Conservation (phyloP, 352 stramenopile species). For the Phytophthora megakarya region DNA sequence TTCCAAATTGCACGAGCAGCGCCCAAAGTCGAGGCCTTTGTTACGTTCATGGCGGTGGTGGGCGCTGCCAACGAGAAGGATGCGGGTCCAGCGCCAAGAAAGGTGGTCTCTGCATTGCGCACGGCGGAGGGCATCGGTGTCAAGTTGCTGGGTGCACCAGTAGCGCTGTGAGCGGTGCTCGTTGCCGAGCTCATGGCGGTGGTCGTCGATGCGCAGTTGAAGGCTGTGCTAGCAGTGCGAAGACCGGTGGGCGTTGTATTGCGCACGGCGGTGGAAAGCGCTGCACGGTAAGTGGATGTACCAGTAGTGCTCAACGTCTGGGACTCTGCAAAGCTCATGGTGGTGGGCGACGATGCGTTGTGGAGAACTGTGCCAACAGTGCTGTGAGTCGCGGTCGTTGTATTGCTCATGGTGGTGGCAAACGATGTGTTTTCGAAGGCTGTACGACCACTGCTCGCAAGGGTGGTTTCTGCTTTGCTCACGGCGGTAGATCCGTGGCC, state of each 20-base stretch:
- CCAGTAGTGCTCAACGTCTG: slow-evolving; percentile 81
- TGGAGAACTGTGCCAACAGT: slow-evolving; percentile 69
- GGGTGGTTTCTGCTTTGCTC: slow-evolving; percentile 83
- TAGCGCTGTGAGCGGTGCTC: slow-evolving; percentile 76
- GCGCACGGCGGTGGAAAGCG: slow-evolving; percentile 84
- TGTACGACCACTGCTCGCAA: slow-evolving; percentile 83
- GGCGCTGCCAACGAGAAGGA: slow-evolving; percentile 70
- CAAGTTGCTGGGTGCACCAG: slow-evolving; percentile 72
- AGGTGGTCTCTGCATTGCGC: slow-evolving; percentile 82
- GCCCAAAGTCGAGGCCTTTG: slow-evolving; percentile 82
- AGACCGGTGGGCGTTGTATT: slow-evolving; percentile 85
- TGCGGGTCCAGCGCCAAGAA: slow-evolving; percentile 88
- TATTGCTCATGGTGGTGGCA: slow-evolving; percentile 83
- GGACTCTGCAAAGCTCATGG: slow-evolving; percentile 87
- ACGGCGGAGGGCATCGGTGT: slow-evolving; percentile 84
- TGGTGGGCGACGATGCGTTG: slow-evolving; percentile 75
- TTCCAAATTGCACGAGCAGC: slow-evolving; percentile 76
- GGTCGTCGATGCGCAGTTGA: slow-evolving; percentile 76
- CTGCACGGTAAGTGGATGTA: slow-evolving; percentile 71
- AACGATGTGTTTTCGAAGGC: slow-evolving; percentile 73
- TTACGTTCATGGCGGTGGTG: slow-evolving; percentile 84
- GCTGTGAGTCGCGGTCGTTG: slow-evolving; percentile 85
- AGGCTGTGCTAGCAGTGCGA: slow-evolving; percentile 79
- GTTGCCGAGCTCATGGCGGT: slow-evolving; percentile 84
- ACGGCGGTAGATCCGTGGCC: slow-evolving; percentile 53